Conservation (phyloP, 116 monocot species). For the Phalaenopsis hybrid region DNA sequence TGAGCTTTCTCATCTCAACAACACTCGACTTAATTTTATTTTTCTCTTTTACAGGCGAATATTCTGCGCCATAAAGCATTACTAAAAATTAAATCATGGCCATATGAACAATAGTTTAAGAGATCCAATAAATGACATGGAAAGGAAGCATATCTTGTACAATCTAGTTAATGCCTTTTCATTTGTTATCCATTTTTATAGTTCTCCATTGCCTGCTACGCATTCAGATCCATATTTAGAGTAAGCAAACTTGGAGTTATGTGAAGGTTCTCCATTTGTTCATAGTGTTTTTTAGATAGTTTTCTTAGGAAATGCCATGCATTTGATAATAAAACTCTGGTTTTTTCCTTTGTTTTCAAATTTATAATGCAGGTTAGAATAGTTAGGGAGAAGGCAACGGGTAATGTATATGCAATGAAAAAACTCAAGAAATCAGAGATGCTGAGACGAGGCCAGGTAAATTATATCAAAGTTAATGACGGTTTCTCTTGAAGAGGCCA, state of each 20-base stretch:
- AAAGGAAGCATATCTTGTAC: not conserved
- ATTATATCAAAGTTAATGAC: not conserved
- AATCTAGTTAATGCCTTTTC: not conserved
- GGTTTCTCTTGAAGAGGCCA: not conserved
- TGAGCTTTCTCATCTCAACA: no score
- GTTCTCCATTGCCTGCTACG: not conserved
- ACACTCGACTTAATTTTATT: no score
- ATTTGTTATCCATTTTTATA: not conserved
- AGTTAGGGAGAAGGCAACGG: constrained; percentile 26
- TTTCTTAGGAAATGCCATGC: not conserved
- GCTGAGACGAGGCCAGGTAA: constrained; percentile 31
- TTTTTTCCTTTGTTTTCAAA: not conserved
- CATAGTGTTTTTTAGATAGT: not conserved
- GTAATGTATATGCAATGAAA: constrained; percentile 29
- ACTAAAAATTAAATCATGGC: no score
- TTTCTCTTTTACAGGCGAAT: no score
- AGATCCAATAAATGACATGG: no score
- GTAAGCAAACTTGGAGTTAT: not conserved
- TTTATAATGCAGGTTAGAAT: constrained; percentile 25
- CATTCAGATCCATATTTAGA: not conserved
- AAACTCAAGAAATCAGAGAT: constrained; percentile 32
- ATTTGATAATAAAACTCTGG: not conserved
- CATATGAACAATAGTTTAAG: no score
- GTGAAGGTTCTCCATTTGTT: not conserved
- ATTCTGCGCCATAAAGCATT: no score